phyloP scores from a whole-genome alignment of 108 stramenopile species.

The Seminavis robusta region DNA sequence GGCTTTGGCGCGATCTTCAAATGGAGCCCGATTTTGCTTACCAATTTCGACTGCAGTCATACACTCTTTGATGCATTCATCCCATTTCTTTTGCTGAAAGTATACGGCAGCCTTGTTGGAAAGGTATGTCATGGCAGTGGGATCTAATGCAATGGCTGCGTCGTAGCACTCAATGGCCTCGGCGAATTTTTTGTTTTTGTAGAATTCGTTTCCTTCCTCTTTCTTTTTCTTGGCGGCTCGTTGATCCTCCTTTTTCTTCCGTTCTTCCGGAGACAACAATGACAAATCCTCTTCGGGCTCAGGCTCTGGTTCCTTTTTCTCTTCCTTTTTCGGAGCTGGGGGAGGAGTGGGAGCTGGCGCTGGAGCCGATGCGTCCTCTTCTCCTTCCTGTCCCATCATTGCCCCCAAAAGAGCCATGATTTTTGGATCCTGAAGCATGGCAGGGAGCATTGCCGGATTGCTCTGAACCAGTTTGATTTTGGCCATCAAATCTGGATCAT shows the following conservation, averaged over 20 bases:
- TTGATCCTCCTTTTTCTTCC: conserved; percentile 76
- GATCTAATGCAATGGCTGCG: conserved; percentile 95
- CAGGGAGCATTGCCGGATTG: conserved; percentile 82
- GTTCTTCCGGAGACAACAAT: conserved; percentile 77
- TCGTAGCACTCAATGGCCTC: conserved; percentile 96
- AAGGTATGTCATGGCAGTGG: conserved; percentile 92
- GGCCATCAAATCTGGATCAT: conserved; percentile 89
- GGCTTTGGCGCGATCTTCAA: conserved; percentile 94
- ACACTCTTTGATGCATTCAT: conserved; percentile 83
- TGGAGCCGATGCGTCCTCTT: conserved; percentile 32
- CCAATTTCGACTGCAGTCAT: conserved; percentile 89
- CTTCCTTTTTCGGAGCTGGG: conserved; percentile 11
- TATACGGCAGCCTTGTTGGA: conserved; percentile 97
- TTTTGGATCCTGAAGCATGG: conserved; percentile 86
- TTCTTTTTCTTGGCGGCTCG: conserved; percentile 77
- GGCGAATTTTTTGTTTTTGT: conserved; percentile 93
- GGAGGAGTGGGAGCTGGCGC: conserved; percentile 15
- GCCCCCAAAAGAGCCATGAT: conserved; percentile 66
- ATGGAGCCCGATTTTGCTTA: conserved; percentile 85
- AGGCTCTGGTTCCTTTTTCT: conserved; percentile 38
- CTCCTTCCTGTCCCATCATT: conserved; percentile 68
- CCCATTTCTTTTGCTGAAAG: conserved; percentile 91
- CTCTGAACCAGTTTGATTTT: conserved; percentile 86
- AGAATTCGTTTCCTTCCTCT: conserved; percentile 88
- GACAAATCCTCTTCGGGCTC: conserved; percentile 75